Evolutionary conservation across 768 basidiomycete genomes (phyloP).

Genomic region (Pleurotus ostreatus): DNA sequence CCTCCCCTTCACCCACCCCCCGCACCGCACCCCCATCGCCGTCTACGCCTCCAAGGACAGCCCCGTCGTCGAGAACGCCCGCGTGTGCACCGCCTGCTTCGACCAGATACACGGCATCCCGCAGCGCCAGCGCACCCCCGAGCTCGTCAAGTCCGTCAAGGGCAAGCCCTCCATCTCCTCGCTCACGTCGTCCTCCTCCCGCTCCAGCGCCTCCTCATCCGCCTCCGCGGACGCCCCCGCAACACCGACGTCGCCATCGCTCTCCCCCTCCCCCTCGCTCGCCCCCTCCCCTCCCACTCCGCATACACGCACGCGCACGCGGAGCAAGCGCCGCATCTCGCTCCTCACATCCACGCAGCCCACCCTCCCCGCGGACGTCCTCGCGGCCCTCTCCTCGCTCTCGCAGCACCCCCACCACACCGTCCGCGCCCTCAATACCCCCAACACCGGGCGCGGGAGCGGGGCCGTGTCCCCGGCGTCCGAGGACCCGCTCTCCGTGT

Average conservation of each 20-base stretch:
- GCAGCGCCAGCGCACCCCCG: conserved; percentile 39
- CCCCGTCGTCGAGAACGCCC: conserved; percentile 44
- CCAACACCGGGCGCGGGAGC: conserved; percentile 17
- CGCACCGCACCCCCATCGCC: conserved; percentile 58
- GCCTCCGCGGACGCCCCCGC: conserved; percentile 21
- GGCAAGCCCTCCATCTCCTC: conserved; percentile 12
- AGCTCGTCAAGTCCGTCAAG: conserved; percentile 13
- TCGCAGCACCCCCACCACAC: conserved; percentile 16
- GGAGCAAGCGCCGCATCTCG: conserved; percentile 19
- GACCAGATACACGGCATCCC: conserved; percentile 65
- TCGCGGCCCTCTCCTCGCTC: not conserved
- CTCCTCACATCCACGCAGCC: conserved; percentile 21
- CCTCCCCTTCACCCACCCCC: conserved; percentile 68
- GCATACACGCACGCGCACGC: conserved; percentile 17
- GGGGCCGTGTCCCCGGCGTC: conserved; percentile 26
- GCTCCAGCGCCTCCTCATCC: conserved; percentile 23
- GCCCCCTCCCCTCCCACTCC: conserved; percentile 24
- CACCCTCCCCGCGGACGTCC: conserved; percentile 19
- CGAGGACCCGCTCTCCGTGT: conserved; percentile 69
- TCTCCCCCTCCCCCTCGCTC: conserved; percentile 3
- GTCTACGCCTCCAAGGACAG: conserved; percentile 55
- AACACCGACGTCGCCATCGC: conserved; percentile 23
- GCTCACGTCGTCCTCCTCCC: conserved; percentile 18
- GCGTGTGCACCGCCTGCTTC: conserved; percentile 77
- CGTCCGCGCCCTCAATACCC: conserved; percentile 28